These are phyloP conservation scores for Haplographium delicatum DNA, from an alignment of 495 filamentous ascomycete species.

Conservation along the genomic window DNA sequence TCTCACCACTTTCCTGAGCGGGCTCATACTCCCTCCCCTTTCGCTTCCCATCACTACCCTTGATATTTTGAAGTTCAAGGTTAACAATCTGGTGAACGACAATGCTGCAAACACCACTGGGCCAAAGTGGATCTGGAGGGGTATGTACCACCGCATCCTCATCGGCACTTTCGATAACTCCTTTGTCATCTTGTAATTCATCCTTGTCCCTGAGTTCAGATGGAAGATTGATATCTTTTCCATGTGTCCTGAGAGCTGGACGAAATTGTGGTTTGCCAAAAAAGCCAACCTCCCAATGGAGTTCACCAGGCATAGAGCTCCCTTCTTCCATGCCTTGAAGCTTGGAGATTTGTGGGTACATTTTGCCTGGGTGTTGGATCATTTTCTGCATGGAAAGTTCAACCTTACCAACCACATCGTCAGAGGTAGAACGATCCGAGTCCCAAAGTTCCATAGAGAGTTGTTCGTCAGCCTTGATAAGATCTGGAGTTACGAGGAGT, in stretches of 20 bases:
- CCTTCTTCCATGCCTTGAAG: constrained; percentile 74
- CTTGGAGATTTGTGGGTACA: constrained; percentile 88
- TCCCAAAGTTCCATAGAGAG: constrained; percentile 95
- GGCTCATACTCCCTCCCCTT: constrained; percentile 85
- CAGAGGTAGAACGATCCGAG: constrained; percentile 79
- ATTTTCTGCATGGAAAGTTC: constrained; percentile 90
- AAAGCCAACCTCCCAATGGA: constrained; percentile 94
- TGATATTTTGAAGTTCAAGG: constrained; percentile 77
- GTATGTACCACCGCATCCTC: constrained; percentile 86
- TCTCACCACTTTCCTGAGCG: constrained; percentile 79
- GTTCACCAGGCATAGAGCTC: constrained; percentile 84
- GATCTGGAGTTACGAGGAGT: constrained; percentile 74
- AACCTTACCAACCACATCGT: constrained; percentile 91
- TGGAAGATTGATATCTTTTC: constrained; percentile 73
- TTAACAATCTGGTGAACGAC: constrained; percentile 94
- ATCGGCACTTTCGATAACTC: constrained; percentile 62
- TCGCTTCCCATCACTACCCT: constrained; percentile 62
- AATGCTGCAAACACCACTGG: constrained; percentile 75
- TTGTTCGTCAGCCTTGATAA: constrained; percentile 90
- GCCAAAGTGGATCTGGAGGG: constrained; percentile 91
- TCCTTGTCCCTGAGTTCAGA: constrained; percentile 63
- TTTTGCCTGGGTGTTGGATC: constrained; percentile 85
- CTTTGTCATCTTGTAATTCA: constrained; percentile 84
- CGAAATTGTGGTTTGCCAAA: constrained; percentile 86
- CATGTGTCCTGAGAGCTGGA: constrained; percentile 75